Percentiles rank a stretch among this genome's conserved stretches.
Evolutionary conservation across 176 grass and related monocot species (phyloP).

Genomic region (Tillandsia leiboldiana): DNA sequence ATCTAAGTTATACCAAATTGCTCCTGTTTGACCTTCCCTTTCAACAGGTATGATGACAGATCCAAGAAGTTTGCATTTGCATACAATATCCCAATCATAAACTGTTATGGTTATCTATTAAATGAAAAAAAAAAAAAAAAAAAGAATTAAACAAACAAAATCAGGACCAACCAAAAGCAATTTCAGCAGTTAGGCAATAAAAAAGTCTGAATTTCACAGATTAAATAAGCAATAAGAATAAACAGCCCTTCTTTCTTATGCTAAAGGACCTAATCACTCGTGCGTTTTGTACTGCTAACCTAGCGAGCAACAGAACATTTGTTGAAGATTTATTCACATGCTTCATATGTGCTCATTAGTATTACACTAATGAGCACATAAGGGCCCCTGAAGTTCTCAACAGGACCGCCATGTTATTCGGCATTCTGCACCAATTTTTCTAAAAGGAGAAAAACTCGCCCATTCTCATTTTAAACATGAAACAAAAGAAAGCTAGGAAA

Average conservation of each 20-base stretch:
- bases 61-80: constrained; percentile 81
- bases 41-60: constrained; percentile 53
- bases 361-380: no score
- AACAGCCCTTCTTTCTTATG: not conserved
- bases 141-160: not conserved
- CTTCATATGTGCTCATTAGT: no score
- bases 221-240: not conserved
- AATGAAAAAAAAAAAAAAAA: constrained; percentile 3
- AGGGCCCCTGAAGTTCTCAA: no score
- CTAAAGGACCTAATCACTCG: not conserved
- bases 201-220: constrained; percentile 2
- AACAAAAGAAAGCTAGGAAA: no score
- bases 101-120: constrained; percentile 53
- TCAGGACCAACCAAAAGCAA: constrained; percentile 6
- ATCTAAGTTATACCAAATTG: constrained; percentile 78
- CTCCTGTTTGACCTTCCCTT: constrained; percentile 46
- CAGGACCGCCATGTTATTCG: no score
- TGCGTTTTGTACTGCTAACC: no score
- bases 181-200: constrained; percentile 1
- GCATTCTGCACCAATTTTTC: no score
- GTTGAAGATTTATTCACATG: no score
- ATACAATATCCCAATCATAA: constrained; percentile 76
- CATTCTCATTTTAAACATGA: no score
- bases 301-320: no score
- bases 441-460: no score